phyloP scores from a whole-genome alignment of 1,284 basidiomycete genomes.

The Moesziomyces parantarcticus region DNA sequence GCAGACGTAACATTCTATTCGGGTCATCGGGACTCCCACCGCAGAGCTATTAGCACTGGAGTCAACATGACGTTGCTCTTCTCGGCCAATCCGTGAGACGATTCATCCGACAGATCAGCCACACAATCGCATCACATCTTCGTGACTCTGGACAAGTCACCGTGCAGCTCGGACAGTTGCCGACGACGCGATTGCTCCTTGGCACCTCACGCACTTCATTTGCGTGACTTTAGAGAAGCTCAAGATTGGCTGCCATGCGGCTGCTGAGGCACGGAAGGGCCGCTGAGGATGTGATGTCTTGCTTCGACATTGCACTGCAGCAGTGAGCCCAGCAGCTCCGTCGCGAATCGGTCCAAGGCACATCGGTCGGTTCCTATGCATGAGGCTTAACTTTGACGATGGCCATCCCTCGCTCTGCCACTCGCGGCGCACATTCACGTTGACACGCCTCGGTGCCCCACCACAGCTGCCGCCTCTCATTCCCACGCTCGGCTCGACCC shows the following conservation, averaged over 20 bases:
- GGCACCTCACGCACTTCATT: conserved; percentile 2
- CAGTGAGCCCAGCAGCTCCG: background rate
- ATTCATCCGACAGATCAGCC: too few relatives aligned
- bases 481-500: background rate
- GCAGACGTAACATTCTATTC: too few relatives aligned
- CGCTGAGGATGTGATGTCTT: background rate
- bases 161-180: too few relatives aligned
- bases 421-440: background rate
- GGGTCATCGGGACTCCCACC: too few relatives aligned
- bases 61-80: background rate
- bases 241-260: too few relatives aligned
- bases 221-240: conserved; percentile 3
- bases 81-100: background rate
- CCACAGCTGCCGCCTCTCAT: background rate
- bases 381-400: background rate
- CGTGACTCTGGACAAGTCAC: too few relatives aligned
- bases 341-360: background rate
- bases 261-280: too few relatives aligned
- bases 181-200: too few relatives aligned
- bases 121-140: too few relatives aligned
- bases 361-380: background rate
- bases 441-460: background rate
- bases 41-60: too few relatives aligned
- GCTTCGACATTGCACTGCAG: background rate
- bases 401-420: background rate